These are phyloP conservation scores for Sanghuangporus sanghuang DNA, from an alignment of 1,284 basidiomycete genomes.

Conservation along the genomic window DNA sequence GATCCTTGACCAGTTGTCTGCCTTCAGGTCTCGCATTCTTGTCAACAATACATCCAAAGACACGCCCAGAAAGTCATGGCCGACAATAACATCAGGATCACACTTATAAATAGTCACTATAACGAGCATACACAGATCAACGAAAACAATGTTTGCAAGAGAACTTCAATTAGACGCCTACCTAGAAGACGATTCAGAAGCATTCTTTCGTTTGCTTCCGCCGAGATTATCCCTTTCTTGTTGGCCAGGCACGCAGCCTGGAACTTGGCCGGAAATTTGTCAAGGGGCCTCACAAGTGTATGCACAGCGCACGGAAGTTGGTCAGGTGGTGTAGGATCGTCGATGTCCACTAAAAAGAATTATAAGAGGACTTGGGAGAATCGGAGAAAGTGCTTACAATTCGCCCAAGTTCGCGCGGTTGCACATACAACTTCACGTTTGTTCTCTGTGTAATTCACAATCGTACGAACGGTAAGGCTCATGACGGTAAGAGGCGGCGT, in stretches of 20 bases:
- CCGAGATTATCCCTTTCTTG: conserved; percentile 66
- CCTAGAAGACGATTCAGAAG: conserved; percentile 81
- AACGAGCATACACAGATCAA: neutral
- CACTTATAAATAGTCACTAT: conserved; percentile 77
- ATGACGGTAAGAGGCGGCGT: conserved; percentile 88
- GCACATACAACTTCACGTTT: conserved; percentile 90
- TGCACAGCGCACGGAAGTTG: conserved; percentile 77
- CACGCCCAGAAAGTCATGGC: conserved; percentile 93
- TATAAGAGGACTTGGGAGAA: neutral
- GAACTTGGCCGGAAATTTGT: conserved; percentile 84
- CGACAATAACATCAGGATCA: conserved; percentile 93
- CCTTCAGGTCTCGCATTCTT: conserved; percentile 86
- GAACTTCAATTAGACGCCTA: conserved; percentile 27
- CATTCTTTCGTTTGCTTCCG: conserved; percentile 81
- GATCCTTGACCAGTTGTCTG: conserved; percentile 91
- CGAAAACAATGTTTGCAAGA: neutral
- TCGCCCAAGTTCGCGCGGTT: conserved; percentile 84
- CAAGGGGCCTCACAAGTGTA: conserved; percentile 92
- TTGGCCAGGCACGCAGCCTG: conserved; percentile 64
- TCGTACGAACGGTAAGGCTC: conserved; percentile 85
- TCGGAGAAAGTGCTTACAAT: conserved; percentile 48
- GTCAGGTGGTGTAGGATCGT: conserved; percentile 87
- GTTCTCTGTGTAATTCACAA: conserved; percentile 93
- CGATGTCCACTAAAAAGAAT: conserved; percentile 62
- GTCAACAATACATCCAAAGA: conserved; percentile 89